A percentile compares a stretch with the other conserved stretches of the same genome.
phyloP scores from a whole-genome alignment of 2,329 filamentous ascomycete genomes.

The Fusarium compactum region DNA sequence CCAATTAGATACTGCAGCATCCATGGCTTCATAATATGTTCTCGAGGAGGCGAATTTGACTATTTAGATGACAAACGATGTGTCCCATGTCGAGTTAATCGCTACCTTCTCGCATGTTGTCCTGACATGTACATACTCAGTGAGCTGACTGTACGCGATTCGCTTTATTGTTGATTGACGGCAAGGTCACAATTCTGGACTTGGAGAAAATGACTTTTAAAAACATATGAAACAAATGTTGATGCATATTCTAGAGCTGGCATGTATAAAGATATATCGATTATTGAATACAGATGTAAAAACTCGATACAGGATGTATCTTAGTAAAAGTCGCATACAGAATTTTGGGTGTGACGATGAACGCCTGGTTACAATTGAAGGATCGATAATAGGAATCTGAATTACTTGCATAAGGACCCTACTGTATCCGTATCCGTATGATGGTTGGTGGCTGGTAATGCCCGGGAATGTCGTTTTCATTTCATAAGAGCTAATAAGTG shows the following conservation, averaged over 20 bases:
- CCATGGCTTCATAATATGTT: neutral
- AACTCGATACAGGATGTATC: neutral
- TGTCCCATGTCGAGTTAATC: neutral
- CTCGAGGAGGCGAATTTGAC: no score
- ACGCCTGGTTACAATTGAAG: neutral
- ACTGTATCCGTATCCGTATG: neutral
- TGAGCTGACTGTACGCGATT: neutral
- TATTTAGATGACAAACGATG: neutral
- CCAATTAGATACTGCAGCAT: neutral
- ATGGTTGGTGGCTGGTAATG: neutral
- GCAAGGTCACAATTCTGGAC: neutral
- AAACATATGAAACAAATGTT: neutral
- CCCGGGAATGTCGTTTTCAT: neutral
- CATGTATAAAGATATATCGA: neutral
- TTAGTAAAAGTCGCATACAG: neutral
- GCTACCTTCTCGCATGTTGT: neutral
- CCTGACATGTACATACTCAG: neutral
- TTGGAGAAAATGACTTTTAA: no score
- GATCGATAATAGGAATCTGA: neutral
- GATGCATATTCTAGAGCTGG: no score
- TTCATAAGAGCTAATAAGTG: neutral
- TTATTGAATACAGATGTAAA: neutral
- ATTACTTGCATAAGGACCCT: neutral
- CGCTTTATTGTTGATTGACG: neutral
- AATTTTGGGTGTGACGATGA: neutral